Evolutionary conservation across 2,329 filamentous ascomycete genomes (phyloP).

Genomic region (Penicillium crustosum): DNA sequence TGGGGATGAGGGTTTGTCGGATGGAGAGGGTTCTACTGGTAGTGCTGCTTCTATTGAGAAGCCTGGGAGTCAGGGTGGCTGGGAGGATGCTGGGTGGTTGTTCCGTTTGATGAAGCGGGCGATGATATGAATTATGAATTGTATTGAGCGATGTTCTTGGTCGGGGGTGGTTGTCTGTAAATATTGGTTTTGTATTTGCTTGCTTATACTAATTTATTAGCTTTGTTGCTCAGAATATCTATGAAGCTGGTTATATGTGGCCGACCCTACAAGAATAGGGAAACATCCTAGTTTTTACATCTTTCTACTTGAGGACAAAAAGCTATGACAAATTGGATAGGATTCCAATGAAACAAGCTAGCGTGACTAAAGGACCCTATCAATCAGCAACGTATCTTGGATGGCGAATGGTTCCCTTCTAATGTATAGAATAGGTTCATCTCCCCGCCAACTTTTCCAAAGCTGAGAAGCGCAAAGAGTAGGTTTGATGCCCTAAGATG

Average conservation of each 20-base stretch:
- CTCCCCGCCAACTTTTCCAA: not conserved
- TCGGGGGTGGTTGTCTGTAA: not conserved
- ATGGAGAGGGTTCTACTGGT: slow-evolving; percentile 13
- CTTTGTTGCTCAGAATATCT: not conserved
- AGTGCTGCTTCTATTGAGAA: slow-evolving; percentile 31
- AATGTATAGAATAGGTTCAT: not conserved
- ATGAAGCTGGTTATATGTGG: not conserved
- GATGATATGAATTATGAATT: slow-evolving; percentile 26
- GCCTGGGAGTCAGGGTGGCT: slow-evolving; percentile 47
- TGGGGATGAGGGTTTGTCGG: slow-evolving; percentile 18
- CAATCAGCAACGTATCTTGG: slow-evolving; percentile 1
- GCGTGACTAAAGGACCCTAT: not conserved
- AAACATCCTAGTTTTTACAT: not conserved
- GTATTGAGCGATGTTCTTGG: not conserved
- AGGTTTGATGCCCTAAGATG: not conserved
- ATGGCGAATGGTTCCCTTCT: not conserved
- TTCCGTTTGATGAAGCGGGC: slow-evolving; percentile 51
- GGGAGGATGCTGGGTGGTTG: slow-evolving; percentile 61
- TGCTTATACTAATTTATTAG: not conserved
- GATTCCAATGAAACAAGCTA: slow-evolving; percentile 9
- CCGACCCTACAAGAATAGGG: not conserved
- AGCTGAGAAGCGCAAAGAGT: not conserved
- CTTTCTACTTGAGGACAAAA: not conserved
- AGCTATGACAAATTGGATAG: slow-evolving; percentile 2
- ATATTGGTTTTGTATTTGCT: slow-evolving; percentile 1